Conservation (phyloP, 345 rosid genomes). For the Triadica sebifera region DNA sequence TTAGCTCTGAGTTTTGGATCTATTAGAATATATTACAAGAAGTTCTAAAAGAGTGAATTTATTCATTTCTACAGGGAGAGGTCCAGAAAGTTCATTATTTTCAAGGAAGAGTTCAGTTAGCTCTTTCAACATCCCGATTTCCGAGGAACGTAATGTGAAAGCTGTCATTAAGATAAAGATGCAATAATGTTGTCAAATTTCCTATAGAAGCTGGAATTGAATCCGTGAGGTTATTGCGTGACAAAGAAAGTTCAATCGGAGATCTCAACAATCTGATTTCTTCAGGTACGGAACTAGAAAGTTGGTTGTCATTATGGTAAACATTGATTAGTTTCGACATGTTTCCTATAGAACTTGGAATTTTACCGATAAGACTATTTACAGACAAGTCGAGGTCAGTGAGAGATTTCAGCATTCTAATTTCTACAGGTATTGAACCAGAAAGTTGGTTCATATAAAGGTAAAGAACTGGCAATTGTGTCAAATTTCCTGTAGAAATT, state of each 20-base stretch:
- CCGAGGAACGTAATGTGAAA: background rate
- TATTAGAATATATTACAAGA: slow-evolving; percentile 20
- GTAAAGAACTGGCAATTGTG: background rate
- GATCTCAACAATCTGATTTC: background rate
- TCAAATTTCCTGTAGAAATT: background rate
- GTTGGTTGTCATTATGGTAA: background rate
- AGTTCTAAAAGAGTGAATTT: slow-evolving; percentile 20
- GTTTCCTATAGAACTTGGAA: background rate
- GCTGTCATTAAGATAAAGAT: background rate
- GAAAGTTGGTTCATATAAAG: background rate
- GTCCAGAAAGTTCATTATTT: background rate
- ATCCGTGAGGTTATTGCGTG: background rate
- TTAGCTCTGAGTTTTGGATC: too few relatives aligned
- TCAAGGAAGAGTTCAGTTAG: background rate
- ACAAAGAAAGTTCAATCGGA: background rate
- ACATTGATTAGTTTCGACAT: background rate
- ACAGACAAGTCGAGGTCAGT: background rate
- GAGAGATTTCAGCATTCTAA: background rate
- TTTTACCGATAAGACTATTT: background rate
- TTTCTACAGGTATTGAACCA: background rate
- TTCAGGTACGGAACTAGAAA: background rate
- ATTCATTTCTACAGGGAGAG: slow-evolving; percentile 10
- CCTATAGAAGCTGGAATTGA: background rate
- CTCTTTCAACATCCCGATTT: slow-evolving; percentile 3
- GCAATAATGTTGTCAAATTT: background rate